phyloP scores from a whole-genome alignment of 768 basidiomycete species.

The Holtermannia corniformis region DNA sequence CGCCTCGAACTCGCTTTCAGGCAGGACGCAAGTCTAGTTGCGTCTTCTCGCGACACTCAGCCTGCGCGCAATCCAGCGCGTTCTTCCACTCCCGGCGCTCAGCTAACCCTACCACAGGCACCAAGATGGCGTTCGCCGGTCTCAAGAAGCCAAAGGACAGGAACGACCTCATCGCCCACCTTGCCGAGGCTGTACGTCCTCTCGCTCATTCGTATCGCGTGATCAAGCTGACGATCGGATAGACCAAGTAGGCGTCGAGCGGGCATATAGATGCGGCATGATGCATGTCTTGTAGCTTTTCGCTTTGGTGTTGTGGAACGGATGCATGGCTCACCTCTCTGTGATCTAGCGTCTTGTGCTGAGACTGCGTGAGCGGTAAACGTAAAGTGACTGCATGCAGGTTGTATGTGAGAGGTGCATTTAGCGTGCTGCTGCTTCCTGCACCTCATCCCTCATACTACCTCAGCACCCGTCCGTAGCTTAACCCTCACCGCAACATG shows the following conservation, averaged over 20 bases:
- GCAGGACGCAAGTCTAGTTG: neutral
- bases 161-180: constrained; percentile 78
- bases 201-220: neutral
- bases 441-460: too few species aligned
- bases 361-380: too few species aligned
- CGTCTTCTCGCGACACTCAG: neutral
- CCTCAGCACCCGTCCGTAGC: too few species aligned
- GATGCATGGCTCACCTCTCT: neutral
- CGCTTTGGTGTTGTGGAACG: neutral
- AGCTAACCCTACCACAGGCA: constrained; percentile 47
- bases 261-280: neutral
- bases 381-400: too few species aligned
- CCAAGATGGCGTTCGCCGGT: constrained; percentile 98
- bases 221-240: neutral
- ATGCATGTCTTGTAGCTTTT: neutral
- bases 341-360: too few species aligned
- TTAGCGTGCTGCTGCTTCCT: too few species aligned
- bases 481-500: too few species aligned
- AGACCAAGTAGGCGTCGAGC: neutral
- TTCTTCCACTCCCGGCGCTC: neutral
- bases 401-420: too few species aligned
- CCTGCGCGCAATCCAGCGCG: neutral
- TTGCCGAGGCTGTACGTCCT: constrained; percentile 49
- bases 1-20: neutral
- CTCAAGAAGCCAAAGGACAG: constrained; percentile 98